These are phyloP conservation scores for Populus nigra DNA, from an alignment of 345 rosid species.

Conservation along the genomic window DNA sequence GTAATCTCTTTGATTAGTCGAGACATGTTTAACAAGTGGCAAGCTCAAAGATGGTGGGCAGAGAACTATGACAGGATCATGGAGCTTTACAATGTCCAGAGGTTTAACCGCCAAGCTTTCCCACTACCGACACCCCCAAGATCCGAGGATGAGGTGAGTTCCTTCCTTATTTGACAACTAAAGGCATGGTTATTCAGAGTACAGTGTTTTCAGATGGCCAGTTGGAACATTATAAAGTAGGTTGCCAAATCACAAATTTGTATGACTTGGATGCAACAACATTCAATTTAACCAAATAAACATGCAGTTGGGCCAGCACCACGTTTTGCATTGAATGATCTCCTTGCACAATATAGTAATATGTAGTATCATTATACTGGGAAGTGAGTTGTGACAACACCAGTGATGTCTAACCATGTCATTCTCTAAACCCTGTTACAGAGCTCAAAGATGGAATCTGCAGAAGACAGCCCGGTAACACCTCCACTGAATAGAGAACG, in stretches of 20 bases:
- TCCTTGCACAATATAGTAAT: not conserved
- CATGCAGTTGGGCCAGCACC: not conserved
- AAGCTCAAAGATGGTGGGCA: conserved; percentile 42
- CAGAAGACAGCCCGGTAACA: conserved; percentile 29
- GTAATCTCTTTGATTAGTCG: conserved; percentile 48
- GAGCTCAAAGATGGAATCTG: conserved; percentile 31
- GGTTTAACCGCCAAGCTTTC: conserved; percentile 31
- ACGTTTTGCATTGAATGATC: not conserved
- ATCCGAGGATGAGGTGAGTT: conserved; percentile 33
- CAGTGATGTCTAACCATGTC: not conserved
- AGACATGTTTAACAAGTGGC: conserved; percentile 35
- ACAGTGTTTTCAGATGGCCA: not conserved
- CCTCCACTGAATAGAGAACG: conserved; percentile 51
- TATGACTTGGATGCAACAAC: not conserved
- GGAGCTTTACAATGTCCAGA: conserved; percentile 38
- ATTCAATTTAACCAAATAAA: not conserved
- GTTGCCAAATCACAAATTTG: not conserved
- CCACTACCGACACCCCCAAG: conserved; percentile 34
- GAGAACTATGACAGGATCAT: conserved; percentile 34
- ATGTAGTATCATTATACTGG: not conserved
- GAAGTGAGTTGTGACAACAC: not conserved
- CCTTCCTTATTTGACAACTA: not conserved
- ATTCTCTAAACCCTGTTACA: conserved; percentile 15
- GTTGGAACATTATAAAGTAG: not conserved
- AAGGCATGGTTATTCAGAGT: not conserved